Evolutionary conservation across 2,329 filamentous ascomycete genomes (phyloP).

Genomic region (Teratosphaeria zuluensis): DNA sequence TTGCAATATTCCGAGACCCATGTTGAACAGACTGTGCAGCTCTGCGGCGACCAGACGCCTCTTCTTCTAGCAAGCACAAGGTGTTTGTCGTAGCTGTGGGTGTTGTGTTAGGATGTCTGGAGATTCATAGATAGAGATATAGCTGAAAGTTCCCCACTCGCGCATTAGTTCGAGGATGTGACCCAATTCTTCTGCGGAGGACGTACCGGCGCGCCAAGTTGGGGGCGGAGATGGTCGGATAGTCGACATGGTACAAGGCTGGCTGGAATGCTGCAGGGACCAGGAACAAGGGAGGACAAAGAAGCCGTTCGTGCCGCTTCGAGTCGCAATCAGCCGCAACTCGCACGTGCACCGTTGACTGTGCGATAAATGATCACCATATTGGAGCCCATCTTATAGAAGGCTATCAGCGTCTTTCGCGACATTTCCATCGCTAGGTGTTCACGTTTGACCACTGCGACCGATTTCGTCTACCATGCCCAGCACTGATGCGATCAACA

Average conservation of each 20-base stretch:
- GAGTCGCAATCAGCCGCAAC: not conserved
- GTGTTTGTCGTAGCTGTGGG: not conserved
- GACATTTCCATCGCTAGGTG: not conserved
- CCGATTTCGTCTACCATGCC: too few species aligned
- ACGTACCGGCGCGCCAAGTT: not conserved
- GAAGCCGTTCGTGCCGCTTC: not conserved
- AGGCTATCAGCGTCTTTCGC: too few species aligned
- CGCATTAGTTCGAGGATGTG: not conserved
- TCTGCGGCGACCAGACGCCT: not conserved
- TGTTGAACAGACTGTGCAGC: not conserved
- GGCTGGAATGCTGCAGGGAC: not conserved
- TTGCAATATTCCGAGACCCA: slow-evolving; percentile 63
- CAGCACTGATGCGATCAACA: too few species aligned
- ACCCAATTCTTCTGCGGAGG: not conserved
- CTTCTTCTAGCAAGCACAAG: not conserved
- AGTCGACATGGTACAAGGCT: not conserved
- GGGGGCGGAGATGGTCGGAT: not conserved
- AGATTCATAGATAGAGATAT: not conserved
- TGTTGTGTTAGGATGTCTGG: not conserved
- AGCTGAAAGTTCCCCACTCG: not conserved
- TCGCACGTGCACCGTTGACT: not conserved
- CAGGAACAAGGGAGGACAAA: not conserved
- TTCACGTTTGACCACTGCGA: not conserved
- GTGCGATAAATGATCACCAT: too few species aligned
- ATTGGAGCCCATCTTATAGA: too few species aligned